A percentile compares a stretch with the other conserved stretches of the same genome.
These are phyloP conservation scores for Xylariales sp. DNA, from an alignment of 2,329 filamentous ascomycete genomes.

Conservation along the genomic window DNA sequence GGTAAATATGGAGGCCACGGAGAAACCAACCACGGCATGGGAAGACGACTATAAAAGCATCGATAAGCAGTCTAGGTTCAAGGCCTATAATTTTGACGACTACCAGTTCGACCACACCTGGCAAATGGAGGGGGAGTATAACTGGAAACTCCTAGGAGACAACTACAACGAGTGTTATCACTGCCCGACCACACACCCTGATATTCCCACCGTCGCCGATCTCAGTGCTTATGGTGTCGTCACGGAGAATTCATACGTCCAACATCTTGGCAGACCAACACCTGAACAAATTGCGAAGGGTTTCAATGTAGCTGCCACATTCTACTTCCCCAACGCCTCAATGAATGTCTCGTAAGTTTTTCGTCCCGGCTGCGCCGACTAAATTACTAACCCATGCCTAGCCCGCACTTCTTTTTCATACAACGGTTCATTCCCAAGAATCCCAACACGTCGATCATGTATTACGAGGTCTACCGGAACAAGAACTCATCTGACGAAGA, in stretches of 20 bases:
- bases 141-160: conserved; percentile 71
- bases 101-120: conserved; percentile 69
- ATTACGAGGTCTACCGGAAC: conserved; percentile 73
- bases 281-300: conserved; percentile 36
- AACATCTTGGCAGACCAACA: conserved; percentile 52
- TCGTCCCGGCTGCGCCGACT: background rate
- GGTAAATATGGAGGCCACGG: conserved; percentile 65
- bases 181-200: conserved; percentile 69
- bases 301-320: conserved; percentile 39
- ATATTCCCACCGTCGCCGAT: conserved; percentile 67
- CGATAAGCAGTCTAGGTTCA: conserved; percentile 36
- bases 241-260: conserved; percentile 60
- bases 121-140: conserved; percentile 67
- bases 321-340: conserved; percentile 39
- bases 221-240: conserved; percentile 66
- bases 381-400: conserved; percentile 53
- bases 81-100: conserved; percentile 55
- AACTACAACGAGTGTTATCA: conserved; percentile 77
- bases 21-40: conserved; percentile 61
- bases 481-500: conserved; percentile 68
- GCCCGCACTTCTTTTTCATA: conserved; percentile 68
- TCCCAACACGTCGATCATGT: conserved; percentile 64
- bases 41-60: conserved; percentile 54
- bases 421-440: conserved; percentile 69
- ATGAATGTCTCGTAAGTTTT: conserved; percentile 41